Base-by-base conservation (phyloP, 73 alveolate genomes). In the Tetrahymena thermophila region DNA sequence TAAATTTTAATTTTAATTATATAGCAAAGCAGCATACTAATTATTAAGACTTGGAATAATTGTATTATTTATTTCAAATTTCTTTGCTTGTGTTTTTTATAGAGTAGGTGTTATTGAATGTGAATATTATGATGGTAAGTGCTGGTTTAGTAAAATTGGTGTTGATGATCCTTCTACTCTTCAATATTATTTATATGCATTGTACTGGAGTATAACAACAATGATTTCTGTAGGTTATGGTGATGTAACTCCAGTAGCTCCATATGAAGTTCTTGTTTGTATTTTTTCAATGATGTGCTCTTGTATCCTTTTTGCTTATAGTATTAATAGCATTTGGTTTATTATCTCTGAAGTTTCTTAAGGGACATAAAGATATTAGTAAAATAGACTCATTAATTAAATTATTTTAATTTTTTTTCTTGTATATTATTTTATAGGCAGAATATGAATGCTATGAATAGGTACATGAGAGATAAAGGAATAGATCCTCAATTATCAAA, bases 201-300 rank as follows among this genome's bases (percentile, higher is more conserved):
- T 85, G n/a, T 85, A 85, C 34, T 85, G 94, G 94, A 42, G 83
- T 38, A 35, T 85, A 38, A 38, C 94, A 5, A 85, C 94, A 13
- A 85, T 85, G 94, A 85, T 85, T 1, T 85, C 94, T 25, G 94
- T 85, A n/a, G 94, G 94, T 17, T 85, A 85, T 42, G 94, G 94
- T 28, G 94, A 85, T 85, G 58, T 85, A 31, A 85, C 94, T 28
- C 58, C 94, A 17, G 56, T 35, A n/a, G 58, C 56, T 31, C 56
- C 94, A 19, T 85, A 35, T 85, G 94, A 85, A 85, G 94, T 85
- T 11, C 56, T 85, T 85, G 94, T 85, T 25, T 38, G 58, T n/a
- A 85, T 85, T 34, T 8, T 85, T 38, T 38, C 83, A 0, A 85
- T 85, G 94, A 38, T 85, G 56, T 35, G 56, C 10, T 85, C 94